Conservation (phyloP, 208 protist genomes). For the Borovskyia barvae region DNA sequence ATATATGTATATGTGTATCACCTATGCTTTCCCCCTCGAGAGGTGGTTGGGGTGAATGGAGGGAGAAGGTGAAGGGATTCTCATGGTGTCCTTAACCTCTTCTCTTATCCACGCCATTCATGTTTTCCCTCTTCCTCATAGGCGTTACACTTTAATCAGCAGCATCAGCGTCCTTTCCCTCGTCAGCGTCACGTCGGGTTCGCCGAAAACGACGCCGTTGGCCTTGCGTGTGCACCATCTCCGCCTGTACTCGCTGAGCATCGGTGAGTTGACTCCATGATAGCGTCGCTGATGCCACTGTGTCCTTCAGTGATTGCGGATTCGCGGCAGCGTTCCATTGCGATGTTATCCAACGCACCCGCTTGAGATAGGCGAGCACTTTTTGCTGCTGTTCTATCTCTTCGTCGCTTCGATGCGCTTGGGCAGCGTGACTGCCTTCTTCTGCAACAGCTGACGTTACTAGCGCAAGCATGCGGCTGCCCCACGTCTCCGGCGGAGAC, state of each 20-base stretch:
- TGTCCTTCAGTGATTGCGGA: slow-evolving; percentile 3
- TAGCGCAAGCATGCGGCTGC: slow-evolving; percentile 23
- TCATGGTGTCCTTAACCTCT: background rate
- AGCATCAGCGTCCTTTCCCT: slow-evolving; percentile 11
- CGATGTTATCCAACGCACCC: slow-evolving; percentile 54
- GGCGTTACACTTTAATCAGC: background rate
- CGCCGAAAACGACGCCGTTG: slow-evolving; percentile 57
- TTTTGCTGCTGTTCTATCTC: slow-evolving; percentile 26
- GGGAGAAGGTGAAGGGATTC: too few species aligned
- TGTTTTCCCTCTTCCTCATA: background rate
- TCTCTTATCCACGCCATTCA: background rate
- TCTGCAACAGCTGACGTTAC: slow-evolving; percentile 6
- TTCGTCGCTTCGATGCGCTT: slow-evolving; percentile 5
- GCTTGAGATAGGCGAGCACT: slow-evolving; percentile 59
- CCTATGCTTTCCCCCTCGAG: too few species aligned
- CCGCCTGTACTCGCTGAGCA: slow-evolving; percentile 38
- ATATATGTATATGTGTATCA: too few species aligned
- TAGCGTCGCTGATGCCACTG: slow-evolving; percentile 9
- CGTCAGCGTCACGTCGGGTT: slow-evolving; percentile 16
- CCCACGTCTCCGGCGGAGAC: slow-evolving; percentile 10
- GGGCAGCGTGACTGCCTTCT: background rate
- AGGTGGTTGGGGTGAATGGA: too few species aligned
- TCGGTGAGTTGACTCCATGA: slow-evolving; percentile 46
- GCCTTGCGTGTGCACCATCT: slow-evolving; percentile 44
- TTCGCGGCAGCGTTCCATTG: slow-evolving; percentile 31